Evolutionary conservation across 805 yeast genomes (phyloP).

Genomic region (Cyberlindnera lachancei): DNA sequence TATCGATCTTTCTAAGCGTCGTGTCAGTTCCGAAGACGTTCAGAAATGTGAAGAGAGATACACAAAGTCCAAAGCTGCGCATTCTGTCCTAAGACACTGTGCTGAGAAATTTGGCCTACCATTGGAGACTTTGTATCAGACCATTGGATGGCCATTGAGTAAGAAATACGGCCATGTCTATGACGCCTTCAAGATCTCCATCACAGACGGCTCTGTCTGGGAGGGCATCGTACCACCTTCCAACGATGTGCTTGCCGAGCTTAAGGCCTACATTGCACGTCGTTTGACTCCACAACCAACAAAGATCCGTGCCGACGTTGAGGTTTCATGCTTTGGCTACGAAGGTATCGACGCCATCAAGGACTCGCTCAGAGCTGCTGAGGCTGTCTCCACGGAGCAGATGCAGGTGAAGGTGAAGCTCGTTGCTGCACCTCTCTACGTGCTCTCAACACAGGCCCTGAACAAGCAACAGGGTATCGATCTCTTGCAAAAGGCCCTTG

Average conservation of each 20-base stretch:
- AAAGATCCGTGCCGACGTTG: conserved; percentile 97
- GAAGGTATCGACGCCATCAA: conserved; percentile 98
- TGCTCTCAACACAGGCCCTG: conserved; percentile 83
- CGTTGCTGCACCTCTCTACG: conserved; percentile 97
- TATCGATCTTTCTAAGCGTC: conserved; percentile 94
- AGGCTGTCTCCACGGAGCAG: conserved; percentile 71
- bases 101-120: conserved; percentile 92
- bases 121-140: conserved; percentile 76
- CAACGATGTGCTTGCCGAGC: conserved; percentile 70
- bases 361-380: conserved; percentile 81
- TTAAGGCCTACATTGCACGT: conserved; percentile 79
- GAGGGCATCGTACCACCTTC: conserved; percentile 71
- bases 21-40: conserved; percentile 96
- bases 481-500: conserved; percentile 71
- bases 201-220: conserved; percentile 81
- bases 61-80: conserved; percentile 94
- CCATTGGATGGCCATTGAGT: conserved; percentile 96
- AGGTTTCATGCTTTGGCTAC: conserved; percentile 93
- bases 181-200: conserved; percentile 94
- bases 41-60: conserved; percentile 96
- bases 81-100: conserved; percentile 96
- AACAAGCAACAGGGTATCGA: conserved; percentile 88
- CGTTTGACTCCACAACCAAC: conserved; percentile 97
- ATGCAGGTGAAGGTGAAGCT: conserved; percentile 88
- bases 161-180: conserved; percentile 94